Conservation (phyloP, 1,284 basidiomycete species). For the Leccinum pallidistipes region DNA sequence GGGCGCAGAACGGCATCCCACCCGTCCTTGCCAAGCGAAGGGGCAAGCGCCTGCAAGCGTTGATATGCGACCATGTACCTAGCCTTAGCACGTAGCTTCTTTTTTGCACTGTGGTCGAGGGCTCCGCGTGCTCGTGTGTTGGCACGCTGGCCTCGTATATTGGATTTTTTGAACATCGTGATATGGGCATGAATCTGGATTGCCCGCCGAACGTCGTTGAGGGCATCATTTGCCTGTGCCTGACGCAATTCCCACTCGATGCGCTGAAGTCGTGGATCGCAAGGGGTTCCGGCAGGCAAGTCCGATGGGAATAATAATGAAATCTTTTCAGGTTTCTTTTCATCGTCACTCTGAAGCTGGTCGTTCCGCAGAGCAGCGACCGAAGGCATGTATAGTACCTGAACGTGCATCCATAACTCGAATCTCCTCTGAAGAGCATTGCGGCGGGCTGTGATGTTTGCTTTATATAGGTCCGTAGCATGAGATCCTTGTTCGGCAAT, state of each 20-base stretch:
- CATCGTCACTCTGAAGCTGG: too few relatives aligned
- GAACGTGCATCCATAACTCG: neutral
- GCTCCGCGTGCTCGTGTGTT: neutral
- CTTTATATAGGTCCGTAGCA: neutral
- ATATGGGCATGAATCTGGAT: neutral
- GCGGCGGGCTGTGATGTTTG: neutral
- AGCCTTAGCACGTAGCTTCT: neutral
- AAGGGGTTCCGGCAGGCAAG: neutral
- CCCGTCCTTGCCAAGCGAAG: neutral
- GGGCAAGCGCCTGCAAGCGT: neutral
- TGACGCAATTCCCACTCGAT: slow-evolving; percentile 1
- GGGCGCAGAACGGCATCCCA: neutral
- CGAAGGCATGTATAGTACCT: slow-evolving; percentile 5
- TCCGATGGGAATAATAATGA: neutral
- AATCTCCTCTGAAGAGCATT: slow-evolving; percentile 3
- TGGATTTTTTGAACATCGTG: neutral
- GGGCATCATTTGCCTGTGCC: neutral
- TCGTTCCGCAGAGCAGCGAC: neutral
- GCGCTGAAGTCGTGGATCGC: neutral
- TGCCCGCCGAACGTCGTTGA: neutral
- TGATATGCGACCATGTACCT: neutral
- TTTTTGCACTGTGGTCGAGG: neutral
- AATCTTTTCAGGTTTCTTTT: neutral
- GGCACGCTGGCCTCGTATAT: neutral
- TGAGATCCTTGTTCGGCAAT: neutral